Conservation (phyloP, 495 filamentous ascomycete species). For the Penicillium arizonense region DNA sequence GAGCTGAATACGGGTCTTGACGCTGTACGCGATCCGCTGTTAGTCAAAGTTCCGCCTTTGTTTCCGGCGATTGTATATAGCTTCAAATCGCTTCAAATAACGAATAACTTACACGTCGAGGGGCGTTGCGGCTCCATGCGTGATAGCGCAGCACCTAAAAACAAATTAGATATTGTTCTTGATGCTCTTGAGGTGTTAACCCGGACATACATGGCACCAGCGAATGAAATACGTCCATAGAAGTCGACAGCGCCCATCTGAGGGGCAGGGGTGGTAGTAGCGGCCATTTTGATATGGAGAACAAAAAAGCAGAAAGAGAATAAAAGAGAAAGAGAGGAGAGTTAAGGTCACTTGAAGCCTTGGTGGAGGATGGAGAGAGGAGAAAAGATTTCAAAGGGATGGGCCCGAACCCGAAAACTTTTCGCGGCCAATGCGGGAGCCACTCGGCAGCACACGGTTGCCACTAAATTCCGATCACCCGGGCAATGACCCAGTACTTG, state of each 20-base stretch:
- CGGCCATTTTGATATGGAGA: constrained; percentile 40
- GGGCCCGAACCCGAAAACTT: constrained; percentile 26
- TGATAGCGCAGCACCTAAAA: constrained; percentile 76
- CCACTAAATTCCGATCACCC: constrained; percentile 27
- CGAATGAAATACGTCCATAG: constrained; percentile 86
- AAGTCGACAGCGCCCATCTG: constrained; percentile 52
- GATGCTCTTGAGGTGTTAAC: background rate
- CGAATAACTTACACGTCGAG: constrained; percentile 84
- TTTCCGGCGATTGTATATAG: background rate
- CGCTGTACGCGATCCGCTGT: constrained; percentile 48
- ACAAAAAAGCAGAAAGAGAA: constrained; percentile 13
- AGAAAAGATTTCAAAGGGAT: constrained; percentile 39
- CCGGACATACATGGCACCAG: constrained; percentile 43
- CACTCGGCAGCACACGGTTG: constrained; percentile 18
- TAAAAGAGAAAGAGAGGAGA: constrained; percentile 21
- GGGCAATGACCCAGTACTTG: constrained; percentile 20
- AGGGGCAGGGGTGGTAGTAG: constrained; percentile 41
- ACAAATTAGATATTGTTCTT: constrained; percentile 51
- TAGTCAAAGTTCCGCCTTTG: background rate
- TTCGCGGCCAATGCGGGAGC: constrained; percentile 39
- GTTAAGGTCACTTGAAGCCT: constrained; percentile 17
- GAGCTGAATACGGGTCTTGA: constrained; percentile 94
- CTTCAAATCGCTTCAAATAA: background rate
- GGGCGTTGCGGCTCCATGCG: constrained; percentile 87
- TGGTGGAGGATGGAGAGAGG: constrained; percentile 12